phyloP scores from a whole-genome alignment of 2,329 filamentous ascomycete genomes.

The Boeremia lycopersici region DNA sequence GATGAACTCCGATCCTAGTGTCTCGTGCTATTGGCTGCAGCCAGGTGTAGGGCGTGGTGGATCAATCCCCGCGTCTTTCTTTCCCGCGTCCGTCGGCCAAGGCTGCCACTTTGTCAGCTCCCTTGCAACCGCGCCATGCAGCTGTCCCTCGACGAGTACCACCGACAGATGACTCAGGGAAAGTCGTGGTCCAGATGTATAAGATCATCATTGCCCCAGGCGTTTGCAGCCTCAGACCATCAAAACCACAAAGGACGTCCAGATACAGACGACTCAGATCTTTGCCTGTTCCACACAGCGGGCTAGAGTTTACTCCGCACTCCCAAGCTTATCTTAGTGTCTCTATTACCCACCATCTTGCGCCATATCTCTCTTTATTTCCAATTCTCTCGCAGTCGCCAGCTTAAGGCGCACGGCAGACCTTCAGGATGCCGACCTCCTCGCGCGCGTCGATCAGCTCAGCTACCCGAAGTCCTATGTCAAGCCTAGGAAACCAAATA shows the following conservation, averaged over 20 bases:
- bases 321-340: slow-evolving; percentile 20
- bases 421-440: slow-evolving; percentile 29
- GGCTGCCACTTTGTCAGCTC: slow-evolving; percentile 4
- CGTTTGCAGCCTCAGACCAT: slow-evolving; percentile 13
- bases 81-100: slow-evolving; percentile 16
- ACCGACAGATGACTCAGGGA: slow-evolving; percentile 12
- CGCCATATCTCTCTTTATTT: slow-evolving; percentile 19
- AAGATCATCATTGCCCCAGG: slow-evolving; percentile 11
- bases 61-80: slow-evolving; percentile 13
- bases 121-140: slow-evolving; percentile 7
- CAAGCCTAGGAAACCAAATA: slow-evolving; percentile 40
- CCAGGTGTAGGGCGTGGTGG: slow-evolving; percentile 8
- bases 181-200: slow-evolving; percentile 5
- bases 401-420: slow-evolving; percentile 18
- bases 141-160: slow-evolving; percentile 6
- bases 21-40: slow-evolving; percentile 6
- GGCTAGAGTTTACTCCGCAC: slow-evolving; percentile 29
- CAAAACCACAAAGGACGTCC: not conserved
- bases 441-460: slow-evolving; percentile 22
- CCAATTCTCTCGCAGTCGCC: slow-evolving; percentile 7
- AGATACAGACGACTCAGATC: slow-evolving; percentile 2
- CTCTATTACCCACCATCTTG: slow-evolving; percentile 11
- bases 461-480: slow-evolving; percentile 34
- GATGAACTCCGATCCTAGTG: slow-evolving; percentile 10
- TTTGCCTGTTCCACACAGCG: slow-evolving; percentile 13